Percentiles rank a stretch among this genome's conserved stretches.
Evolutionary conservation across 2,329 filamentous ascomycete species (phyloP).

Genomic region (Curvularia verruculosa): DNA sequence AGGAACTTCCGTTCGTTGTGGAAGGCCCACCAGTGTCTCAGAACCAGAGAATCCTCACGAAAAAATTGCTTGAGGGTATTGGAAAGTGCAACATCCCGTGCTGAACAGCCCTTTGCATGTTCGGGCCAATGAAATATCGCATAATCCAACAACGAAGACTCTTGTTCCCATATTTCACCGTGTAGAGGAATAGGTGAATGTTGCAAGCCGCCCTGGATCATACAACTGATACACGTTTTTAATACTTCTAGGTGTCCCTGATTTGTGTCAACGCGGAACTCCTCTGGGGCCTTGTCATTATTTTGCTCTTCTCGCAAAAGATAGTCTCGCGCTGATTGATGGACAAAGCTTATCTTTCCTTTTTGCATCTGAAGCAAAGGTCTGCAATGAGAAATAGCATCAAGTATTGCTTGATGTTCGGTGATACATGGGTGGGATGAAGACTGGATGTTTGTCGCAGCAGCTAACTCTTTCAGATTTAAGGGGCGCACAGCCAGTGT

Average conservation of each 20-base stretch:
- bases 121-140: not conserved
- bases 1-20: not conserved
- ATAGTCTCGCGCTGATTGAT: conserved; percentile 42
- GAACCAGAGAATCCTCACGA: not conserved
- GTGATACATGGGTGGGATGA: not conserved
- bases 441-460: not conserved
- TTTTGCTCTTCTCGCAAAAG: conserved; percentile 19
- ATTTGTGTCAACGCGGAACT: conserved; percentile 8
- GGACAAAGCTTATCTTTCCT: conserved; percentile 31
- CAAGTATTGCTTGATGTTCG: not conserved
- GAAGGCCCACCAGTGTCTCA: not conserved
- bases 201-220: not conserved
- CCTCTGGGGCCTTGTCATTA: conserved; percentile 6
- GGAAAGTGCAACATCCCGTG: not conserved
- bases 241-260: not conserved
- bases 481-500: not conserved
- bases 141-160: not conserved
- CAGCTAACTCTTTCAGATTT: not conserved
- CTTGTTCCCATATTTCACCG: not conserved
- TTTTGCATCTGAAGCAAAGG: conserved; percentile 33
- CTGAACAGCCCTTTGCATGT: conserved; percentile 7
- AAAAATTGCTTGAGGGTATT: not conserved
- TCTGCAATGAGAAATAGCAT: not conserved
- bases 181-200: not conserved
- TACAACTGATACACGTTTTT: not conserved